phyloP scores from a whole-genome alignment of 768 basidiomycete species.

The Trametes cinnabarina region DNA sequence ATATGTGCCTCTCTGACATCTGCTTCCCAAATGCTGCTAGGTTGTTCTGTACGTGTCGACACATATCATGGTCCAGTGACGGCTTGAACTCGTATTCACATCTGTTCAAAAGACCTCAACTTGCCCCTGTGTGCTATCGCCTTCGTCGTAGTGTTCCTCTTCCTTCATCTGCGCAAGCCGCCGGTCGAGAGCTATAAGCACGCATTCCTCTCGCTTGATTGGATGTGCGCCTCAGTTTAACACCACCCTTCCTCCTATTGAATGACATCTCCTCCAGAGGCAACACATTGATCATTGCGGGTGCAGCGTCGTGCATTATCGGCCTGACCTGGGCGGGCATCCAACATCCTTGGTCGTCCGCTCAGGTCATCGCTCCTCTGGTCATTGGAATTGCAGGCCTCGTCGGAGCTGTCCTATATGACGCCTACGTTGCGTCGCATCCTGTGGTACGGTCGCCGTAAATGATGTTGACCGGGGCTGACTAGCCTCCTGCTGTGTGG shows the following conservation, averaged over 20 bases:
- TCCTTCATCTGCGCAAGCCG: conserved; percentile 23
- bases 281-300: conserved; percentile 23
- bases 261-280: conserved; percentile 20
- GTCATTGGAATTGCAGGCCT: conserved; percentile 6
- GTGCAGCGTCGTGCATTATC: conserved; percentile 21
- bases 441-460: conserved; percentile 23
- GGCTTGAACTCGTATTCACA: not conserved
- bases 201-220: conserved; percentile 32
- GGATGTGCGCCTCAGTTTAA: conserved; percentile 32
- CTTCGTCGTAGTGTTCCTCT: conserved; percentile 2
- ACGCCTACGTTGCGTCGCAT: conserved; percentile 25
- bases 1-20: too few relatives aligned
- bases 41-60: conserved; percentile 17
- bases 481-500: not conserved
- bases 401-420: conserved; percentile 20
- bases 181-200: conserved; percentile 18
- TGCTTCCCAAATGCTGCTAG: not conserved
- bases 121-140: conserved; percentile 15
- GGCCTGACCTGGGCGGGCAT: conserved; percentile 37
- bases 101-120: conserved; percentile 10
- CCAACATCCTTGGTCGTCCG: conserved; percentile 35
- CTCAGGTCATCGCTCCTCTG: conserved; percentile 14
- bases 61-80: not conserved
- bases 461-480: not conserved
- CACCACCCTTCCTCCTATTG: not conserved